Percentiles rank a stretch among this genome's conserved stretches.
These are phyloP conservation scores for Pseudogymnoascus sp. DNA, from an alignment of 2,329 filamentous ascomycete genomes.

Conservation along the genomic window DNA sequence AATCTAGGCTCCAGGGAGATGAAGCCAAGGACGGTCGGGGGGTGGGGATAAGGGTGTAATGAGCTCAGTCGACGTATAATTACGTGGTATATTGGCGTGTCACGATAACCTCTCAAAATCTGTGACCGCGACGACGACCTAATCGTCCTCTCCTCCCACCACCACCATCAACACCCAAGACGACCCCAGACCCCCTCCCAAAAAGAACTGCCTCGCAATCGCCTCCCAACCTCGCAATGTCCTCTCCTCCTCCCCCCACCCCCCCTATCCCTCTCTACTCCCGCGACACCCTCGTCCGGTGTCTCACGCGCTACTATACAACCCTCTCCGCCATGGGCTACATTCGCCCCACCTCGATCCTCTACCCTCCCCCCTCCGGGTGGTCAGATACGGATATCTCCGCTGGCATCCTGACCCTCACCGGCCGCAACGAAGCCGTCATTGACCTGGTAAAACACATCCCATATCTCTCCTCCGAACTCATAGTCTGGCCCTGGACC, in stretches of 20 bases:
- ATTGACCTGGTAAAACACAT: not conserved
- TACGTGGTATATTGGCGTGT: not conserved
- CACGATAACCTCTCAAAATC: not conserved
- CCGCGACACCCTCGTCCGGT: not conserved
- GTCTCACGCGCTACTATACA: not conserved
- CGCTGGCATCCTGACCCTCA: not conserved
- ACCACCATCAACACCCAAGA: not conserved
- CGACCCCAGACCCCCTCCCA: not conserved
- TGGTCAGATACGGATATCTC: not conserved
- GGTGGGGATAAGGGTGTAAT: not conserved
- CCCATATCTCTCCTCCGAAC: not conserved
- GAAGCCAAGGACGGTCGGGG: not conserved
- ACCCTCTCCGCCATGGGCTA: not conserved
- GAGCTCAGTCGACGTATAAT: not conserved
- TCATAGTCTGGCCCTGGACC: not conserved
- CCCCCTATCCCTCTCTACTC: not conserved
- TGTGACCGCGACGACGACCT: not conserved
- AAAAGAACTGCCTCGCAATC: not conserved
- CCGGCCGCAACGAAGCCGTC: not conserved
- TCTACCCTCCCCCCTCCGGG: not conserved
- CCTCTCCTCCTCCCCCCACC: too few relatives aligned
- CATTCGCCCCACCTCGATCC: not conserved
- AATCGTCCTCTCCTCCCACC: not conserved
- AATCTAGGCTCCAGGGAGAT: too few relatives aligned
- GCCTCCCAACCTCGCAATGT: too few relatives aligned